phyloP scores from a whole-genome alignment of 441 rosid genomes.

The Pelargonium fulgidum region DNA sequence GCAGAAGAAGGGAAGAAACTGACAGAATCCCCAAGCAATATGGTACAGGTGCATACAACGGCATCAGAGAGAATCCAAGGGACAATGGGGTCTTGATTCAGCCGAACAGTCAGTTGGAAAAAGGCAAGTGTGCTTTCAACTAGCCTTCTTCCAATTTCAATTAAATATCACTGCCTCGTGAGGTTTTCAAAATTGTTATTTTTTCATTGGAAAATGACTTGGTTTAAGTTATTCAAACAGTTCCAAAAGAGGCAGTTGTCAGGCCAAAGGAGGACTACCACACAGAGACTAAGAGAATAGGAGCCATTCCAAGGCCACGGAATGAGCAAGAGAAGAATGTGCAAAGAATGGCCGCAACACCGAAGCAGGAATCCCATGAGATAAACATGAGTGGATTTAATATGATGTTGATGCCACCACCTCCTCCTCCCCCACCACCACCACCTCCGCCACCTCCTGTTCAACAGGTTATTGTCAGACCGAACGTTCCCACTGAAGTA shows the following conservation, averaged over 20 bases:
- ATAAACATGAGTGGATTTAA: slow-evolving; percentile 26
- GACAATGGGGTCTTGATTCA: slow-evolving; percentile 32
- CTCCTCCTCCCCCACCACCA: slow-evolving; percentile 15
- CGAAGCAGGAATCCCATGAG: slow-evolving; percentile 19
- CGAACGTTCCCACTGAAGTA: slow-evolving; percentile 26
- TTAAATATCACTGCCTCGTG: slow-evolving; percentile 16
- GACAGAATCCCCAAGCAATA: slow-evolving; percentile 30
- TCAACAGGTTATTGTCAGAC: slow-evolving; percentile 37
- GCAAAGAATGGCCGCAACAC: slow-evolving; percentile 27
- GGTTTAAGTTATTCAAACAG: slow-evolving; percentile 25
- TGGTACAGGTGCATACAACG: slow-evolving; percentile 22
- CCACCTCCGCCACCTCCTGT: slow-evolving; percentile 27
- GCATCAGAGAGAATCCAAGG: slow-evolving; percentile 25
- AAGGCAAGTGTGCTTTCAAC: slow-evolving; percentile 38
- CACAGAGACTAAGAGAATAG: slow-evolving; percentile 32
- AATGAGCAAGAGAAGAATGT: slow-evolving; percentile 30
- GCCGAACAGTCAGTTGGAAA: slow-evolving; percentile 24
- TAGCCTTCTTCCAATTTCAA: slow-evolving; percentile 1
- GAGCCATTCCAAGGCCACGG: slow-evolving; percentile 27
- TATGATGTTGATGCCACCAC: slow-evolving; percentile 18
- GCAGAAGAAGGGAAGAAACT: slow-evolving; percentile 30
- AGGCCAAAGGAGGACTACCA: slow-evolving; percentile 34
- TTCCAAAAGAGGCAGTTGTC: slow-evolving; percentile 33
- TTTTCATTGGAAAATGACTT: background rate
- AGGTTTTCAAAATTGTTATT: slow-evolving; percentile 5